phyloP scores from a whole-genome alignment of 2,329 filamentous ascomycete genomes.

The Arthrocladium fulminans region DNA sequence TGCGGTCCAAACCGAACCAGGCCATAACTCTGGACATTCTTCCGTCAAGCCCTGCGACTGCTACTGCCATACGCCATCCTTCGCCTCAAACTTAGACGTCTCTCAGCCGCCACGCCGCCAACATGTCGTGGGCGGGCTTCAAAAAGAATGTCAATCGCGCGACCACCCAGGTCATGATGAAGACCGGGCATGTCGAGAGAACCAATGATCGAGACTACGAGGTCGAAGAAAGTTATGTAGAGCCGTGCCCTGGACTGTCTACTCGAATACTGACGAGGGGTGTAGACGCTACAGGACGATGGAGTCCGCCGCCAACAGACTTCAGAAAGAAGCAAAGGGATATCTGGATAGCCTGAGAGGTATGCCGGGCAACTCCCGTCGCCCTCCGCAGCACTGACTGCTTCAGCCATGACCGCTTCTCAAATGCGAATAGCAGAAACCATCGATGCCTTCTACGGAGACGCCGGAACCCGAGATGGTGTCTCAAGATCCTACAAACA shows the following conservation, averaged over 20 bases:
- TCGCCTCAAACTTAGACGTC: not conserved
- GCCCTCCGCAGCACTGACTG: constrained; percentile 4
- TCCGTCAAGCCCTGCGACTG: no score
- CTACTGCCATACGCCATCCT: no score
- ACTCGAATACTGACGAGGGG: constrained; percentile 19
- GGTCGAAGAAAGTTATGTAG: constrained; percentile 73
- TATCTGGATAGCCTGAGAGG: constrained; percentile 92
- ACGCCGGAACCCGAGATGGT: constrained; percentile 86
- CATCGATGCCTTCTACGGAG: constrained; percentile 98
- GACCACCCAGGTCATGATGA: constrained; percentile 99
- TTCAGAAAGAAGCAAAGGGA: constrained; percentile 97
- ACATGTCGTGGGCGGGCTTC: constrained; percentile 51
- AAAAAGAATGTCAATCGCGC: constrained; percentile 98
- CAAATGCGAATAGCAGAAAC: constrained; percentile 99
- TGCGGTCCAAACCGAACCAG: not conserved
- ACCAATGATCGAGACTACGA: constrained; percentile 98
- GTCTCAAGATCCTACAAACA: constrained; percentile 97
- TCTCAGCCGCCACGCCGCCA: constrained; percentile 7
- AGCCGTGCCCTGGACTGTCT: no score
- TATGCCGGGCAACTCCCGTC: constrained; percentile 30
- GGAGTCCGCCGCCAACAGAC: constrained; percentile 81
- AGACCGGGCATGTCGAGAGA: constrained; percentile 96
- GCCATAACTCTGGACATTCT: no score
- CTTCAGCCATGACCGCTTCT: constrained; percentile 90
- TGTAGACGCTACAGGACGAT: constrained; percentile 87